Evolutionary conservation across 441 rosid species (phyloP), one percentile per base, ranked within the genome.

Genomic region (Eruca vesicaria): DNA sequence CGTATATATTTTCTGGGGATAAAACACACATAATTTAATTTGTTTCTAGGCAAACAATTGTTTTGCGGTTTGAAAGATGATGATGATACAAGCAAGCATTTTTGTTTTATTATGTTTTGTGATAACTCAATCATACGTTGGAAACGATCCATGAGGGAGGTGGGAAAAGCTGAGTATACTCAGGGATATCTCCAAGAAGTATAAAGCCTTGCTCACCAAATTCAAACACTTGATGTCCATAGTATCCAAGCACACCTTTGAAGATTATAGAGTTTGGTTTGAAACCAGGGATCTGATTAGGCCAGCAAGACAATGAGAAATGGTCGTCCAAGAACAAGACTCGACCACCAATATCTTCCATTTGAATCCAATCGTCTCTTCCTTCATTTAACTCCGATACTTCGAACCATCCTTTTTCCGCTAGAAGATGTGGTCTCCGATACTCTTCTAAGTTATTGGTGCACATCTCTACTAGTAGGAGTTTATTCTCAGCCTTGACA

Each of bases 301-400:
- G 58, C 71, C 28, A 56, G 66, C 71, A 73, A 0, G 77, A 55
- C 16, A 73, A 73, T 0, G 65, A 26, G 33, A 55, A 64, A 38
- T 38, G n/a, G 7, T 36, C 14, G 16, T 65, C 56, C 57, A 73
- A 65, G 48, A 73, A 73, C 71, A 73, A 65, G 16, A 73, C 59
- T 0, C 48, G 59, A 56, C 71, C 77, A 15, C 35, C 48, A 1
- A 73, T 0, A 73, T 57, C 71, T 65, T 65, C 31, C 45, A 73
- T 43, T 43, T 65, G 65, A 45, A 18, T 63, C 77, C 77, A 73
- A 36, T 73, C 59, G 58, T 73, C 10, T 41, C 43, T 43, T 23
- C 43, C 77, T 16, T 73, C 50, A 41, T 65, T 18, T 65, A 57
- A 50, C 77, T 65, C 56, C 0, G 66, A 73, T 18, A 73, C 48